These are phyloP conservation scores for Primulina huaijiensis DNA, from an alignment of 257 asterid species.

Conservation along the genomic window DNA sequence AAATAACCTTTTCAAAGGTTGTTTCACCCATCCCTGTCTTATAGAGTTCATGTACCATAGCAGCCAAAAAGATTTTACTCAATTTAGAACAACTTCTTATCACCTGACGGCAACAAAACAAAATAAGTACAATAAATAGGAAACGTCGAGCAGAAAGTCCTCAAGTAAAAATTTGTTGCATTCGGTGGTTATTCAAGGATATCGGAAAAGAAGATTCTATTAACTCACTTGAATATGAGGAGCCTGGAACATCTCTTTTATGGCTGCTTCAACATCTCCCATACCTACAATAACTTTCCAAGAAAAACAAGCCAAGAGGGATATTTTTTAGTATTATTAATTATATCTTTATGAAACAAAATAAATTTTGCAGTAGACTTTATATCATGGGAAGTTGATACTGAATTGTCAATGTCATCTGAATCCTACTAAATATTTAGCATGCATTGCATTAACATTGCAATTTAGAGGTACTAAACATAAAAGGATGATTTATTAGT, in stretches of 20 bases:
- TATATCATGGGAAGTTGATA: neutral
- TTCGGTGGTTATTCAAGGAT: slow-evolving; percentile 2
- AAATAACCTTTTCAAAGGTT: slow-evolving; percentile 78
- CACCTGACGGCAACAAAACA: slow-evolving; percentile 47
- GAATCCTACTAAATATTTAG: neutral
- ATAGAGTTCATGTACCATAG: slow-evolving; percentile 92
- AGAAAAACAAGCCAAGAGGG: slow-evolving; percentile 31
- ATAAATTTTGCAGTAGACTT: slow-evolving; percentile 2
- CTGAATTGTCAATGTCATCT: neutral
- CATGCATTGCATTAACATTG: neutral
- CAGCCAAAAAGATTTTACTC: slow-evolving; percentile 89
- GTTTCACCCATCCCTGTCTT: slow-evolving; percentile 98
- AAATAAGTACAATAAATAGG: neutral
- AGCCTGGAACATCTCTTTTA: slow-evolving; percentile 98
- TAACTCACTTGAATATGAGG: slow-evolving; percentile 91
- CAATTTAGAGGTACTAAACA: slow-evolving; percentile 6
- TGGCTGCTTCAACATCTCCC: slow-evolving; percentile 80
- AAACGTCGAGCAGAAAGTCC: neutral
- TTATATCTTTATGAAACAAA: slow-evolving; percentile 16
- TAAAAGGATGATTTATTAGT: slow-evolving; percentile 1
- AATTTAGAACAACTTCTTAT: slow-evolving; percentile 69
- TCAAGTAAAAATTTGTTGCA: neutral
- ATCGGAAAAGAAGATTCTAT: slow-evolving; percentile 10
- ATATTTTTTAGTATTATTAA: slow-evolving; percentile 10
- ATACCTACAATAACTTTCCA: slow-evolving; percentile 63